Evolutionary conservation across 2,329 filamentous ascomycete genomes (phyloP), one percentile per base, ranked within the genome.

Genomic region (Dactylonectria estremocensis): DNA sequence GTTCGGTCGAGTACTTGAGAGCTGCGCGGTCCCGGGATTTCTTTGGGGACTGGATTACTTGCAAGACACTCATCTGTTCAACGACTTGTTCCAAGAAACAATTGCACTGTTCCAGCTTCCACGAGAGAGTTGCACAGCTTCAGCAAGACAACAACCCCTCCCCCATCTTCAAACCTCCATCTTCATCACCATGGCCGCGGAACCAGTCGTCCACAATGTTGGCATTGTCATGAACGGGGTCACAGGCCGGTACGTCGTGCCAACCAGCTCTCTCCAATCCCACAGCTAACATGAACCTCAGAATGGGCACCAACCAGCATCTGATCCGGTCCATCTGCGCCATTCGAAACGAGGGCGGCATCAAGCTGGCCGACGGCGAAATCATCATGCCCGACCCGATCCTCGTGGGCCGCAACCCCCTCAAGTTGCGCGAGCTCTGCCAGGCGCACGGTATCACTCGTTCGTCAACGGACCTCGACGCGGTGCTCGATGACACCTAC

Each of bases 241-340:
- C 50, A 54, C 50, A 6, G 50, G 50, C 33, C 31, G 50, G 40
- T 43, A 43, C 5, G 16, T n/a, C 40, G 24, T 43, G 3, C n/a
- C 16, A 1, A 6, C 16, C 7, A 2, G 5, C 14, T 43, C 16
- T n/a, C 1, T 18, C n/a, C 5, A 18, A n/a, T 43, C 5, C 40
- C 2, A 43, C 5, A n/a, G 14, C 40, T 43, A n/a, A 43, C 16
- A n/a, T 4, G n/a, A 5, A n/a, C 4, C 24, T n/a, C 14, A 43
- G 40, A 13, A 54, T 54, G 50, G 50, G 50, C 28, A 37, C 50
- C 28, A 54, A 54, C 50, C 50, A 54, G 16, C 50, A 54, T 16
- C 50, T 54, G 16, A 54, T 54, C 33, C 50, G 50, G 7, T 54
- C 50, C 18, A 54, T 54, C 20, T 54, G 50, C 16, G 31, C 50